Evolutionary conservation across 805 yeast species (phyloP).

Genomic region (Starmerella khaoyaiensis): DNA sequence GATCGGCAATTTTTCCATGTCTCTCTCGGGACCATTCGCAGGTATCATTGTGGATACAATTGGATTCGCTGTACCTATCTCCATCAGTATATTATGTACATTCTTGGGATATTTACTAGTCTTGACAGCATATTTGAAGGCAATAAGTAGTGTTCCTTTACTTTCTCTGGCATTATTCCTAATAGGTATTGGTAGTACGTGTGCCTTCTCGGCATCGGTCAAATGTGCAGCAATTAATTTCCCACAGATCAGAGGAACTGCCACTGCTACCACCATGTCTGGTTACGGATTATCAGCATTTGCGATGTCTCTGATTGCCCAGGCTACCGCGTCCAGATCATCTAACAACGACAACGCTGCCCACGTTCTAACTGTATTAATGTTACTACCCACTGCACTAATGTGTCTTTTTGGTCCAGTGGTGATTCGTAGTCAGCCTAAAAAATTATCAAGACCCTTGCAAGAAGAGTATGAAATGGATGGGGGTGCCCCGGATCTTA

Average conservation of each 20-base stretch:
- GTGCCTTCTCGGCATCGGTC: conserved; percentile 48
- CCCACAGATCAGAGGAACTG: conserved; percentile 57
- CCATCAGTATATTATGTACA: conserved; percentile 38
- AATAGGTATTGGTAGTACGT: conserved; percentile 61
- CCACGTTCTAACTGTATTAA: conserved; percentile 36
- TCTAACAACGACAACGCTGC: conserved; percentile 34
- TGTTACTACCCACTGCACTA: conserved; percentile 38
- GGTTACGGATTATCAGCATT: conserved; percentile 65
- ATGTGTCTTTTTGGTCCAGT: conserved; percentile 27
- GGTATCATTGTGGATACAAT: conserved; percentile 50
- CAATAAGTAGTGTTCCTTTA: conserved; percentile 30
- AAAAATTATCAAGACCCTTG: conserved; percentile 1
- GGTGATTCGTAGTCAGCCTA: conserved; percentile 14
- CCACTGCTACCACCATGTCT: conserved; percentile 63
- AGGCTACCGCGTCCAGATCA: conserved; percentile 33
- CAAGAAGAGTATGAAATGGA: conserved; percentile 13
- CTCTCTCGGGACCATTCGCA: conserved; percentile 55
- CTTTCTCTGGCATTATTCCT: conserved; percentile 35
- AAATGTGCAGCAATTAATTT: conserved; percentile 62
- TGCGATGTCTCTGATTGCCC: conserved; percentile 45
- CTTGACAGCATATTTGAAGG: conserved; percentile 37
- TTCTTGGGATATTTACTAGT: conserved; percentile 45
- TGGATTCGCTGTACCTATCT: conserved; percentile 46
- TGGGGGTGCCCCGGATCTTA: conserved; percentile 5
- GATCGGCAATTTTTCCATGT: conserved; percentile 51